Evolutionary conservation across 1,284 basidiomycete species (phyloP), one percentile per base, ranked within the genome.

Genomic region (Marasmius fiardii): DNA sequence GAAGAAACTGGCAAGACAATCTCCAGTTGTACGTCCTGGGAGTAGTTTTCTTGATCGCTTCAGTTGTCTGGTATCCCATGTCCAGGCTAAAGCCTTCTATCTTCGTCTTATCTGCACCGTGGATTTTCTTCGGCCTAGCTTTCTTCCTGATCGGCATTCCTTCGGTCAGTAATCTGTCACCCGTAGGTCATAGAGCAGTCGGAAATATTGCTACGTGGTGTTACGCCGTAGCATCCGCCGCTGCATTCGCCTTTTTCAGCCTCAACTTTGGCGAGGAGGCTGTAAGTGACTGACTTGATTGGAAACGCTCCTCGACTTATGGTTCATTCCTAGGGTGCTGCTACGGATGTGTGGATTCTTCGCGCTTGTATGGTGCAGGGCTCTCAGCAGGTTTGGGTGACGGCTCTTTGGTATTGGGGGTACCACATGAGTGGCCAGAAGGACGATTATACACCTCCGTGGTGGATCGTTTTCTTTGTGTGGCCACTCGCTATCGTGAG

Each of bases 191-290:
- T 59, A 75, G 78, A 37, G 80, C 80, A 53, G 73, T 95, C 44
- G 79, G 90, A 34, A 88, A 86, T 65, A 75, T 85, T 34, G 92
- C 93, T 14, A 94, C 92, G 0, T 95, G 93, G 92, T 82, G 78
- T 52, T 96, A 96, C 73, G 93, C 93, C 45, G 73, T 92, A 50
- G 93, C 90, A 12, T 95, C 93, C 28, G 87, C 93, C 8, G 93
- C 90, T 37, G 88, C 90, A 18, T 96, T 95, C 79, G 74, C 86
- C 56, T 95, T 93, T 82, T 96, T 96, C 67, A 93, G 93, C 69
- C 81, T 95, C 62, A 96, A 96, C 73, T 96, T 95, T 69, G 93
- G 93, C 72, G 93, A 96, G 75, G 93, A 95, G 80, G 93, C 93
- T 31, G 91, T 88, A 68, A 37, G 83, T 73, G 23, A 48, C 26